These are phyloP conservation scores for Coffea canephora DNA, from an alignment of 257 asterid species.

Conservation along the genomic window DNA sequence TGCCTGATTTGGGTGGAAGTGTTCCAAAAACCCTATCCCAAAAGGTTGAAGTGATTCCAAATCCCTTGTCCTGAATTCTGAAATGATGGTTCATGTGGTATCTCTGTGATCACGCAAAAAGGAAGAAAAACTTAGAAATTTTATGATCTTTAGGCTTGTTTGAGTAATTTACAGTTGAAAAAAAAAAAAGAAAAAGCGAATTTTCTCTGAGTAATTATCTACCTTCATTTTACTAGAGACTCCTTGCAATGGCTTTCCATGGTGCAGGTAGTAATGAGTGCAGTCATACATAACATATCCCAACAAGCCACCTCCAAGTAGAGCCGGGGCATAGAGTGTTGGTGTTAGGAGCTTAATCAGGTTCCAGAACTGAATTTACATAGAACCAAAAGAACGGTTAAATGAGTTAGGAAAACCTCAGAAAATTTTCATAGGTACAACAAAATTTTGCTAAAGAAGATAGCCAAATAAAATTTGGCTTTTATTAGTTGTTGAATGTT, in stretches of 20 bases:
- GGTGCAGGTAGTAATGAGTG: slow-evolving; percentile 79
- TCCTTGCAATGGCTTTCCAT: slow-evolving; percentile 63
- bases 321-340: slow-evolving; percentile 43
- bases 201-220: background rate
- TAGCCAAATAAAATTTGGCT: too few species aligned
- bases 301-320: slow-evolving; percentile 62
- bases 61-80: slow-evolving; percentile 65
- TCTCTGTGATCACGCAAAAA: slow-evolving; percentile 36
- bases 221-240: slow-evolving; percentile 63
- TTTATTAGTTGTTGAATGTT: too few species aligned
- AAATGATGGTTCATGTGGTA: slow-evolving; percentile 84
- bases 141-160: background rate
- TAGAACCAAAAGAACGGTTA: background rate
- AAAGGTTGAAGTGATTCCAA: slow-evolving; percentile 70
- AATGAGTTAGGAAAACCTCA: background rate
- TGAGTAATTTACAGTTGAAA: background rate
- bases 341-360: slow-evolving; percentile 46
- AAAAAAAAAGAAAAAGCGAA: background rate
- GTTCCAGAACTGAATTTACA: slow-evolving; percentile 53
- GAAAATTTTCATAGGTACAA: background rate
- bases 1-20: slow-evolving; percentile 47
- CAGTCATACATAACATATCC: slow-evolving; percentile 78
- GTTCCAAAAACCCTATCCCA: slow-evolving; percentile 87
- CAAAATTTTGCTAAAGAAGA: too few species aligned
- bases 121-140: background rate